Conservation (phyloP, 768 basidiomycete species). For the Trametes meyenii region DNA sequence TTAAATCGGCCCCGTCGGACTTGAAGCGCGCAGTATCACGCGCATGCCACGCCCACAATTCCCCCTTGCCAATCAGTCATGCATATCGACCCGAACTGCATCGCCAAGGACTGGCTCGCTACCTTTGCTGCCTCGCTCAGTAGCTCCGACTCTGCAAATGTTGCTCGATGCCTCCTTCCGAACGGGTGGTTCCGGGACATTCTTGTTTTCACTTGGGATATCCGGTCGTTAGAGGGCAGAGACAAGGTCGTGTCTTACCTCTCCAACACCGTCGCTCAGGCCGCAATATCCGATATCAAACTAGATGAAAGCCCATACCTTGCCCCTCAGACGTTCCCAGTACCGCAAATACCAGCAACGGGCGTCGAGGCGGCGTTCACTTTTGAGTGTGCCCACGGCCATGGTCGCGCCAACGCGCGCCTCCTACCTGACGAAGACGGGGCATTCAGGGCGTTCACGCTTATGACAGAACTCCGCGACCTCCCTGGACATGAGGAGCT, state of each 20-base stretch:
- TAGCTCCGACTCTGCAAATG: constrained; percentile 27
- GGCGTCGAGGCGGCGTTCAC: constrained; percentile 43
- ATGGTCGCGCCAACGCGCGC: constrained; percentile 40
- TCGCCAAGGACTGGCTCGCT: constrained; percentile 36
- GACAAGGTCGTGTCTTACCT: constrained; percentile 41
- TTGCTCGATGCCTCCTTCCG: constrained; percentile 35
- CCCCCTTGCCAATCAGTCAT: background rate
- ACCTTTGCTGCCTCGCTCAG: constrained; percentile 28
- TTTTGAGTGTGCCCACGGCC: constrained; percentile 37
- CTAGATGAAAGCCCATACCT: constrained; percentile 32
- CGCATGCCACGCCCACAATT: too few relatives aligned
- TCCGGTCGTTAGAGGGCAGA: constrained; percentile 39
- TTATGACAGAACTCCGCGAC: background rate
- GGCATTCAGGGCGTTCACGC: background rate
- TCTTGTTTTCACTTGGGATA: constrained; percentile 48
- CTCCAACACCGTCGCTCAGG: constrained; percentile 23
- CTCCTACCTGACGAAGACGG: constrained; percentile 30
- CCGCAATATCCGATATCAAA: constrained; percentile 32
- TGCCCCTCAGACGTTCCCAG: constrained; percentile 13
- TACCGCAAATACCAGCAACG: constrained; percentile 21
- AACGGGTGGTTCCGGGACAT: constrained; percentile 46
- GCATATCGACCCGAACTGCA: constrained; percentile 6
- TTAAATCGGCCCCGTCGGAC: background rate
- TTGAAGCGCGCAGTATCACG: constrained; percentile 11
- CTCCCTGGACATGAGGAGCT: background rate